Evolutionary conservation across 129 eudicot genomes (phyloP), one percentile per base, ranked within the genome.

Genomic region (Flaveria ramosissima): DNA sequence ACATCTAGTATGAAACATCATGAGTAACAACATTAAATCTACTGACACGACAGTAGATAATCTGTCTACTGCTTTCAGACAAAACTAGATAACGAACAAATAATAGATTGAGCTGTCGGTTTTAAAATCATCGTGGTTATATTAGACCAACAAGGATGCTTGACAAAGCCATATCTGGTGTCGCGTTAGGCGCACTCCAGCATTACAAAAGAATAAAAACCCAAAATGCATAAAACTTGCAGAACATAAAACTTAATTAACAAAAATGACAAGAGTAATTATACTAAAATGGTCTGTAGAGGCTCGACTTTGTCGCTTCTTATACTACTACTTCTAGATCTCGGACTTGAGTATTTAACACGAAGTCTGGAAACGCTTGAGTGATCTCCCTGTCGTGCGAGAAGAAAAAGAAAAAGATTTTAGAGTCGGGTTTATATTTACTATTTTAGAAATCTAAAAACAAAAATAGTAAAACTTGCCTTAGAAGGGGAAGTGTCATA

Each of bases 401-500:
- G 13, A 10, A 16, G 8, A 72, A 32, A 14, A 55, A 53, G 7
- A 32, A 36, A 36, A 36, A 3, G 7, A 36, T 36, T 36, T 36
- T 36, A 6, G 41, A 36, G 41, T 36, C 17, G 9, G 13, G 20
- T 19, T 17, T 55, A 55, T 17, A 7, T 17, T 17, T 53, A 17
- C 1, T 5, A 16, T 16, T 21, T 32, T 32, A 27, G 4, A 32
- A 32, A 32, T 32, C 39, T 32, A 32, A 32, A 32, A 32, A 32
- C 7, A 0, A 19, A 48, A 23, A 24, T 42, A 78, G 5, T 60
- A 32, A 24, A 39, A 67, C 80, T 85, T 74, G 85, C 97, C 86
- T 88, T 45, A 93, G 70, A 71, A 82, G 85, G 43, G 95, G 97
- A 60, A 93, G 90, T 32, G 92, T 87, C 97, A 93, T 93, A 66